Conservation (phyloP, 23 red algal genomes). For the Chondrus crispus region DNA sequence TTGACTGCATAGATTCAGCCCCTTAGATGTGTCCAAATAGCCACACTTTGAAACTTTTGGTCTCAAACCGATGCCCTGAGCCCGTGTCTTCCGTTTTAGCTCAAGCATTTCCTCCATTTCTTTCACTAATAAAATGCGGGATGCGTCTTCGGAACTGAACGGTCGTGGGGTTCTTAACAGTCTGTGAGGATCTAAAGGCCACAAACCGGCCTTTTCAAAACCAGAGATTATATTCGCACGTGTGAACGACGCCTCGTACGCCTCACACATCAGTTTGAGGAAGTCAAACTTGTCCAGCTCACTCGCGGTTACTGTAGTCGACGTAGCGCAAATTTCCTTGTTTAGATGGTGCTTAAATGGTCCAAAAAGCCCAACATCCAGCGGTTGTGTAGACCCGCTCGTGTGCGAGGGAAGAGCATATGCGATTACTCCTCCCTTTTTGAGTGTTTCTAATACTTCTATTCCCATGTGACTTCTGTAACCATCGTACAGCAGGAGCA, state of each 20-base stretch:
- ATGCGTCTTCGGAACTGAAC: too few species aligned
- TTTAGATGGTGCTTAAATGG: background rate
- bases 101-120: too few species aligned
- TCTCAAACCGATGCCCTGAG: too few species aligned
- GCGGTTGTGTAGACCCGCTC: background rate
- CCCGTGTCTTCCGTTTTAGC: too few species aligned
- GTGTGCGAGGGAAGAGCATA: background rate
- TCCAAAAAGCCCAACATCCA: background rate
- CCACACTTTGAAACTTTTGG: too few species aligned
- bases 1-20: too few species aligned
- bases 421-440: background rate
- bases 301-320: too few species aligned
- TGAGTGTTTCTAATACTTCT: background rate
- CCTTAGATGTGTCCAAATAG: too few species aligned
- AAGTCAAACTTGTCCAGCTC: background rate
- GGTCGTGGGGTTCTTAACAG: background rate
- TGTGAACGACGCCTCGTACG: background rate
- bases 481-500: constrained; percentile 6
- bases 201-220: background rate
- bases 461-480: background rate
- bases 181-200: background rate
- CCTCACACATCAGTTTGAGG: background rate
- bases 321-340: too few species aligned
- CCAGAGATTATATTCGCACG: background rate
- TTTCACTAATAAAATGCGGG: too few species aligned